Conservation (phyloP, 495 filamentous ascomycete species). For the Penicillium parvum region DNA sequence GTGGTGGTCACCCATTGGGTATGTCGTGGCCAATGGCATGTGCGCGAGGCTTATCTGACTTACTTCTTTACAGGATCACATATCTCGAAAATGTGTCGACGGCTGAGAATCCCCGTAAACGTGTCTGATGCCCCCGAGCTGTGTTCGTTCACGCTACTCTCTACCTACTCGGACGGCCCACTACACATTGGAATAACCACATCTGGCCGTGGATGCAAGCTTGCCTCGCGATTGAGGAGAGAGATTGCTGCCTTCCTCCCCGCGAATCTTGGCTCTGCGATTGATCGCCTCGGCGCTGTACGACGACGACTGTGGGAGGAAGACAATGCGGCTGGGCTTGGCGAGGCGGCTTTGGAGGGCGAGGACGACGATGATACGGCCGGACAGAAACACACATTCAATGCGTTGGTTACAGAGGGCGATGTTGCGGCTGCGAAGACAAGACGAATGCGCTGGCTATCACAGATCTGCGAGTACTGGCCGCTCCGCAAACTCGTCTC, state of each 20-base stretch:
- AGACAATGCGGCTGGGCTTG: slow-evolving; percentile 55
- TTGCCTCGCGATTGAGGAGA: slow-evolving; percentile 82
- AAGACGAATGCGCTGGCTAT: slow-evolving; percentile 84
- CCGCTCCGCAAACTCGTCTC: slow-evolving; percentile 74
- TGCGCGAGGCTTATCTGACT: neutral
- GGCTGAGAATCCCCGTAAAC: slow-evolving; percentile 86
- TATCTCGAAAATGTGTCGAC: slow-evolving; percentile 71
- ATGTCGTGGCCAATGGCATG: slow-evolving; percentile 16
- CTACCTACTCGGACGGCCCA: slow-evolving; percentile 83
- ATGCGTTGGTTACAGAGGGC: slow-evolving; percentile 68
- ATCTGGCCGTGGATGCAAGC: slow-evolving; percentile 90
- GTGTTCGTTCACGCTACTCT: slow-evolving; percentile 88
- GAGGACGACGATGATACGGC: slow-evolving; percentile 79
- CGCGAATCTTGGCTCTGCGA: slow-evolving; percentile 73
- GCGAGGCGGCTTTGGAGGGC: slow-evolving; percentile 41
- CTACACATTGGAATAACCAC: slow-evolving; percentile 95
- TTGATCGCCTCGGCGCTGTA: slow-evolving; percentile 72
- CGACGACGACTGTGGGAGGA: slow-evolving; percentile 75
- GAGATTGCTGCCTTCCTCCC: slow-evolving; percentile 82
- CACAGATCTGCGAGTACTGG: slow-evolving; percentile 99
- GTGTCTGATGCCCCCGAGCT: slow-evolving; percentile 81
- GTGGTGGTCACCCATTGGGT: slow-evolving; percentile 50
- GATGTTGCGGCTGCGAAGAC: slow-evolving; percentile 72
- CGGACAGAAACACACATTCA: slow-evolving; percentile 85
- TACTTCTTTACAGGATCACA: slow-evolving; percentile 45